A percentile compares a stretch with the other conserved stretches of the same genome.
phyloP scores from a whole-genome alignment of 148 eudicot genomes.

The Fallopia convolvulus region DNA sequence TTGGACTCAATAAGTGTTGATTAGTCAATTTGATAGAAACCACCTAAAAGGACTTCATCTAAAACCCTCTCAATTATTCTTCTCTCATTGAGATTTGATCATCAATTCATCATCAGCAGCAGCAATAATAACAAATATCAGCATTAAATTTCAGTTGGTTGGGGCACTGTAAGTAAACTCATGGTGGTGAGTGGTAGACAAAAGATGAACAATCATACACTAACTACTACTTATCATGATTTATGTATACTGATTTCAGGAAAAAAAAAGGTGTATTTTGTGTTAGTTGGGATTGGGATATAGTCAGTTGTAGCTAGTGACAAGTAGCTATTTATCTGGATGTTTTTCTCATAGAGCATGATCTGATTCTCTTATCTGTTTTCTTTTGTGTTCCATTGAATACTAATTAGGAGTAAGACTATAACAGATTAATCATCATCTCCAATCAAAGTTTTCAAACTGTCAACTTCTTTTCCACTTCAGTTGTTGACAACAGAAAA shows the following conservation, averaged over 20 bases:
- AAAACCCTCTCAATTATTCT: too few relatives aligned
- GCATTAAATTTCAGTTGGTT: constrained; percentile 5
- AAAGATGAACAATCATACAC: constrained; percentile 9
- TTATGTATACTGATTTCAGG: background rate
- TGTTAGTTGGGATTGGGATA: background rate
- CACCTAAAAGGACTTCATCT: too few relatives aligned
- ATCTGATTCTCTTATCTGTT: background rate
- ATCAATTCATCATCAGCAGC: background rate
- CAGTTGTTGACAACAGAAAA: constrained; percentile 18
- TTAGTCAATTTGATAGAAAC: too few relatives aligned
- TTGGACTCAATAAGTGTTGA: too few relatives aligned
- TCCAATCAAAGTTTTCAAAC: background rate
- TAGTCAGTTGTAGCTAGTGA: background rate
- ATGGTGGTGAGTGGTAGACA: constrained; percentile 4
- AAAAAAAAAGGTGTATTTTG: background rate
- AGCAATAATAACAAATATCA: background rate
- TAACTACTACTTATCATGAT: constrained; percentile 6
- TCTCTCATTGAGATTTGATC: too few relatives aligned
- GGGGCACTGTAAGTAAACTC: constrained; percentile 7
- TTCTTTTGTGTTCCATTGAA: background rate
- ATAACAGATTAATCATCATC: background rate
- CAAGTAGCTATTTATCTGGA: background rate
- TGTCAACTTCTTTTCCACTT: background rate
- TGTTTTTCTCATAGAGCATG: background rate
- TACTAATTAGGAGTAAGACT: background rate